Evolutionary conservation across 352 stramenopile species (phyloP).

Genomic region (Peronospora destructor): DNA sequence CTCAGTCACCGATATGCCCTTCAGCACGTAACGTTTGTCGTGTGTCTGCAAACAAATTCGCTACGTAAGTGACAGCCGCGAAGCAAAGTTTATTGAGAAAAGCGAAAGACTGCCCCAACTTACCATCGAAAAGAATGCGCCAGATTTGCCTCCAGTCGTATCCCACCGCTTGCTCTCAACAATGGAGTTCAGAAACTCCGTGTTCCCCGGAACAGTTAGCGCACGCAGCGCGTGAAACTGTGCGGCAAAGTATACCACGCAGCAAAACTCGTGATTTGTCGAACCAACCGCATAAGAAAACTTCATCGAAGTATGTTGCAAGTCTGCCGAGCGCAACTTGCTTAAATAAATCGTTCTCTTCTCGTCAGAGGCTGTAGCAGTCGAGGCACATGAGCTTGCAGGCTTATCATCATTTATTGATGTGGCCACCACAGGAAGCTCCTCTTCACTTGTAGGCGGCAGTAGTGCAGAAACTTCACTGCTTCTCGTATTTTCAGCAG

Average conservation of each 20-base stretch:
- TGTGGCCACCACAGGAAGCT: conserved; percentile 4
- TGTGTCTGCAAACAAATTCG: conserved; percentile 41
- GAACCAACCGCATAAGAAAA: conserved; percentile 50
- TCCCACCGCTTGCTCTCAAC: conserved; percentile 71
- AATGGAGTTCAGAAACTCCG: conserved; percentile 78
- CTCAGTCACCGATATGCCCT: conserved; percentile 79
- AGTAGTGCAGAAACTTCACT: conserved; percentile 21
- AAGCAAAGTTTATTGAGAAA: not conserved
- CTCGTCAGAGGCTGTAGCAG: conserved; percentile 15
- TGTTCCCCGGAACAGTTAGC: conserved; percentile 56
- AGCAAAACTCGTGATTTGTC: conserved; percentile 55
- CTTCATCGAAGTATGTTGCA: conserved; percentile 78
- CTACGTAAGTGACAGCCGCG: conserved; percentile 6
- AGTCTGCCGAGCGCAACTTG: conserved; percentile 57
- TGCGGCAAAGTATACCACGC: conserved; percentile 72
- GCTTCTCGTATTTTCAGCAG: conserved; percentile 16
- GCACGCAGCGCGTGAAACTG: conserved; percentile 78
- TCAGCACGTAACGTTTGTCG: conserved; percentile 80
- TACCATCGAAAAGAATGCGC: conserved; percentile 83
- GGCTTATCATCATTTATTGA: conserved; percentile 1
- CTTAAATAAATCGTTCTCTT: conserved; percentile 55
- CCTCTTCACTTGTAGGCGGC: conserved; percentile 14
- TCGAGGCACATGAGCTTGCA: conserved; percentile 7
- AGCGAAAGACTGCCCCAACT: not conserved
- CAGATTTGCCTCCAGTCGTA: conserved; percentile 76